Conservation (phyloP, 306 rosid genomes). For the Cotoneaster glaucophyllus region DNA sequence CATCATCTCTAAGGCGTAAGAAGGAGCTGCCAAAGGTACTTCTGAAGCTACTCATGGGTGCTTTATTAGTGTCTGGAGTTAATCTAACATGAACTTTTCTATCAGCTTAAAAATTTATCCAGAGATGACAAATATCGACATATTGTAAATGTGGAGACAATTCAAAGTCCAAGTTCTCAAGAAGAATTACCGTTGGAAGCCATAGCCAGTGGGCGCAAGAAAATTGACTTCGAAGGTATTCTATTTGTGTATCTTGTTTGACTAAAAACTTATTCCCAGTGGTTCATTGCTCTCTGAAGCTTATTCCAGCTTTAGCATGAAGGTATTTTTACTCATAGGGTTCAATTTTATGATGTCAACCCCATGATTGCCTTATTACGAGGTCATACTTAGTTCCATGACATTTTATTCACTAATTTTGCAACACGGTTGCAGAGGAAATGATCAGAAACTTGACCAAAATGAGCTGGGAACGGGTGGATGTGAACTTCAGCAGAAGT, state of each 20-base stretch:
- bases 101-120: slow-evolving; percentile 42
- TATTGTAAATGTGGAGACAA: slow-evolving; percentile 50
- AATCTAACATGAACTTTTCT: slow-evolving; percentile 14
- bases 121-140: slow-evolving; percentile 49
- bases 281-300: neutral
- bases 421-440: slow-evolving; percentile 43
- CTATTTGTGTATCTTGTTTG: neutral
- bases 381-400: neutral
- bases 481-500: slow-evolving; percentile 63
- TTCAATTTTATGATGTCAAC: neutral
- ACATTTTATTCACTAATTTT: slow-evolving; percentile 5
- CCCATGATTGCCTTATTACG: neutral
- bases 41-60: slow-evolving; percentile 5
- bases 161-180: slow-evolving; percentile 16
- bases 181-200: slow-evolving; percentile 30
- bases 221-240: slow-evolving; percentile 57
- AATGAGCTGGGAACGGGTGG: slow-evolving; percentile 80
- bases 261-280: neutral
- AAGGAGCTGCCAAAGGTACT: slow-evolving; percentile 79
- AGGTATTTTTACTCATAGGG: neutral
- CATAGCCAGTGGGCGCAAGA: slow-evolving; percentile 24
- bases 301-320: neutral
- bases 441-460: slow-evolving; percentile 64
- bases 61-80: slow-evolving; percentile 10
- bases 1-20: slow-evolving; percentile 71